phyloP scores from a whole-genome alignment of 768 basidiomycete species.

The Boletus vinaceobasis region DNA sequence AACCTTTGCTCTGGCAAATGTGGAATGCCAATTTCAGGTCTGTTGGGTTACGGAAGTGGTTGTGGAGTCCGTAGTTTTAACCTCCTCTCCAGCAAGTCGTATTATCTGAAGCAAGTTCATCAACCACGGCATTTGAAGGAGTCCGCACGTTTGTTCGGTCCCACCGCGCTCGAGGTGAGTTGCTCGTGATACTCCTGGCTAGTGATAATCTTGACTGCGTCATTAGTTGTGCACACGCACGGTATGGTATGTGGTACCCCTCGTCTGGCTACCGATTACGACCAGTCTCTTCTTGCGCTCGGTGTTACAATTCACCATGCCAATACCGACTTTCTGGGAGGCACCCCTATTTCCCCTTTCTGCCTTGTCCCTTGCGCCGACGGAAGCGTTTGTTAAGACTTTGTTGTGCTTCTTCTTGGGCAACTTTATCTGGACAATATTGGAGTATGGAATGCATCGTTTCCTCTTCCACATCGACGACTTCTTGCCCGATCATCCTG shows the following conservation, averaged over 20 bases:
- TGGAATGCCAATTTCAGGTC: constrained; percentile 84
- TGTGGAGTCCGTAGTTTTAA: neutral
- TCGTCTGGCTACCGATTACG: constrained; percentile 88
- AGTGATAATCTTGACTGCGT: neutral
- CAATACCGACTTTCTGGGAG: constrained; percentile 60
- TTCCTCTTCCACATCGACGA: constrained; percentile 97
- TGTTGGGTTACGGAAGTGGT: constrained; percentile 13
- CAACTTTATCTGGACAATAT: constrained; percentile 88
- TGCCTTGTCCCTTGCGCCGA: constrained; percentile 46
- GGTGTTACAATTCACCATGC: constrained; percentile 72
- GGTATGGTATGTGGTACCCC: constrained; percentile 90
- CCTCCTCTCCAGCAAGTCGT: constrained; percentile 66
- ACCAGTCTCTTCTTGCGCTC: constrained; percentile 77
- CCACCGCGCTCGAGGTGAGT: constrained; percentile 72
- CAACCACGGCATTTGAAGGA: constrained; percentile 86
- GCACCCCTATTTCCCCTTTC: constrained; percentile 55
- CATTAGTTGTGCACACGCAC: constrained; percentile 75
- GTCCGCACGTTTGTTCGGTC: constrained; percentile 85
- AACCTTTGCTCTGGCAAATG: constrained; percentile 82
- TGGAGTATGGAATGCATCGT: constrained; percentile 92
- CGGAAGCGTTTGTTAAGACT: constrained; percentile 51
- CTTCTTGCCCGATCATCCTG: constrained; percentile 76
- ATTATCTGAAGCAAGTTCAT: constrained; percentile 95
- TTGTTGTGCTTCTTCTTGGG: constrained; percentile 75
- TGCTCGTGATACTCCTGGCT: neutral